Conservation (phyloP, 2,329 filamentous ascomycete genomes). For the Claviceps paspali region DNA sequence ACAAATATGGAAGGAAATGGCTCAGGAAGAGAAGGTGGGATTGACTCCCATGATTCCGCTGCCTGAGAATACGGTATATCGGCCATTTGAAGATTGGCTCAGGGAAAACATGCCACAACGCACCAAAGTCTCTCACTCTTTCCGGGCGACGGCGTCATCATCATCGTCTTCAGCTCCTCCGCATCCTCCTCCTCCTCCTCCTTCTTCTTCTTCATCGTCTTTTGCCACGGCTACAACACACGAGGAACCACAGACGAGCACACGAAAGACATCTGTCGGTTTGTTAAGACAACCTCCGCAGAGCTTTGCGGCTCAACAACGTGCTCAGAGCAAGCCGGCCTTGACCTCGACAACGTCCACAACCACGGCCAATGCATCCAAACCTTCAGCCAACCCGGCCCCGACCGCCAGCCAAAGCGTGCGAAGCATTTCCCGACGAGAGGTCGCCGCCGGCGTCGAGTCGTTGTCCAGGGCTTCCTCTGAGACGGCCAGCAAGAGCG, state of each 20-base stretch:
- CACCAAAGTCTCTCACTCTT: conserved; percentile 3
- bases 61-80: conserved; percentile 45
- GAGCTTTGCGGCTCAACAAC: conserved; percentile 52
- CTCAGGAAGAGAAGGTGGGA: conserved; percentile 51
- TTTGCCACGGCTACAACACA: neutral
- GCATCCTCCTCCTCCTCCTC: conserved; percentile 3
- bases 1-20: conserved; percentile 50
- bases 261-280: conserved; percentile 23
- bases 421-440: conserved; percentile 15
- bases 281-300: conserved; percentile 41
- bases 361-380: conserved; percentile 15
- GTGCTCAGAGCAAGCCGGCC: conserved; percentile 37
- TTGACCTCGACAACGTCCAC: conserved; percentile 11
- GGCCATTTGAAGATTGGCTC: conserved; percentile 46
- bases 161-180: conserved; percentile 7
- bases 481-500: conserved; percentile 12
- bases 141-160: conserved; percentile 1
- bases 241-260: conserved; percentile 19
- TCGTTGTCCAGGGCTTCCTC: conserved; percentile 10
- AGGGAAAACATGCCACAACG: conserved; percentile 28
- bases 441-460: conserved; percentile 13
- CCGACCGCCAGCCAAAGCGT: conserved; percentile 16
- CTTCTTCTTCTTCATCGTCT: conserved; percentile 5
- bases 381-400: conserved; percentile 11
- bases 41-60: conserved; percentile 49